phyloP scores from a whole-genome alignment of 108 stramenopile genomes.

The Chaetoceros tenuissimus region DNA sequence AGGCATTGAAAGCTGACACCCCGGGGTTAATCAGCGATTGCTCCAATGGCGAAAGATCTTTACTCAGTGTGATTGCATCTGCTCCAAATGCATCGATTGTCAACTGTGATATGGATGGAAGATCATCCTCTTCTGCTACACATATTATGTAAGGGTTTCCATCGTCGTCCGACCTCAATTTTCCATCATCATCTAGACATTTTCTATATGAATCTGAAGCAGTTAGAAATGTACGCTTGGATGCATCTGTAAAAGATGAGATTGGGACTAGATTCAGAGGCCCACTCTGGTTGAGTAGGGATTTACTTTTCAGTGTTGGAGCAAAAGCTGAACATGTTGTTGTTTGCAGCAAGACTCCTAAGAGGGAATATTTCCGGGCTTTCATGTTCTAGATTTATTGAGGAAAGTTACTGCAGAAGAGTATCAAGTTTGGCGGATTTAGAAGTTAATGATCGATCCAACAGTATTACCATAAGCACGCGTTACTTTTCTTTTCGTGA shows the following conservation, averaged over 20 bases:
- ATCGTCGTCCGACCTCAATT: constrained; percentile 9
- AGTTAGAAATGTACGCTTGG: constrained; percentile 16
- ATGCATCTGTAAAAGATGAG: constrained; percentile 4
- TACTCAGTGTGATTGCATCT: constrained; percentile 50
- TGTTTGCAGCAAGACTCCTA: no score
- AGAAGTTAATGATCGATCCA: no score
- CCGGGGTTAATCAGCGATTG: constrained; percentile 48
- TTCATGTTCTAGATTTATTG: no score
- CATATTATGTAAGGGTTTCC: constrained; percentile 18
- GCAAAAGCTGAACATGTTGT: no score
- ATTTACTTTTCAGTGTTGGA: no score
- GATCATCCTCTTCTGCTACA: constrained; percentile 54
- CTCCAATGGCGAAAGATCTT: constrained; percentile 52
- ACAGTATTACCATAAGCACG: no score
- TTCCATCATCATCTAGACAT: constrained; percentile 15
- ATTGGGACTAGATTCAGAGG: constrained; percentile 13
- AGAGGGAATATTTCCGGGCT: no score
- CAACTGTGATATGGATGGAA: constrained; percentile 58
- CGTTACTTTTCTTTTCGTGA: no score
- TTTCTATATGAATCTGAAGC: constrained; percentile 6
- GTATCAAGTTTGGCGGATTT: no score
- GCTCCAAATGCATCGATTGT: constrained; percentile 71
- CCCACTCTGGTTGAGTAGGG: no score
- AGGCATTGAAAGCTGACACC: constrained; percentile 63
- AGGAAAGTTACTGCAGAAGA: no score